Evolutionary conservation across 805 yeast genomes (phyloP).

Genomic region (Grigorovia yakushimaensis): DNA sequence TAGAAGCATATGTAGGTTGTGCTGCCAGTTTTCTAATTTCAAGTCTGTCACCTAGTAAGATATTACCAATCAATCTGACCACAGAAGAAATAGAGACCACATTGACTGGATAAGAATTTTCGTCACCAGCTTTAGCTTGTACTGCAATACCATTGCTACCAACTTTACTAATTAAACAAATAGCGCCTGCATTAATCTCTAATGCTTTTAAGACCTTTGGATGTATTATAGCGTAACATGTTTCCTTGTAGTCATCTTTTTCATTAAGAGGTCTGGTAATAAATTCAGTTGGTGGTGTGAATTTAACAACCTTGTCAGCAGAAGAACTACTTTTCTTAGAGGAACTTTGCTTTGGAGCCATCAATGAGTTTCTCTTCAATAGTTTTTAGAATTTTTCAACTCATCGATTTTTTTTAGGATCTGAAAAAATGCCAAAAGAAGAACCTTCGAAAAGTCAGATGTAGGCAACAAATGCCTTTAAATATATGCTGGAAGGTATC

Average conservation of each 20-base stretch:
- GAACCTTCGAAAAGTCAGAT: background rate
- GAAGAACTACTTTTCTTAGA: conserved; percentile 22
- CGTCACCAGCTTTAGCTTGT: conserved; percentile 32
- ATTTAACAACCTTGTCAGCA: conserved; percentile 17
- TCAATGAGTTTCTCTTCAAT: conserved; percentile 3
- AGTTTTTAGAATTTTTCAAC: background rate
- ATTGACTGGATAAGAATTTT: conserved; percentile 24
- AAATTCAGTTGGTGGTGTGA: conserved; percentile 32
- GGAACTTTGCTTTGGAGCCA: conserved; percentile 24
- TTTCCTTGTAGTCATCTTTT: conserved; percentile 22
- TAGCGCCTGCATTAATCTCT: conserved; percentile 37
- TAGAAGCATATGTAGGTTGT: conserved; percentile 41
- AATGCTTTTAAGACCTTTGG: conserved; percentile 38
- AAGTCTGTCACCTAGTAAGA: conserved; percentile 43
- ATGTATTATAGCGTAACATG: conserved; percentile 33
- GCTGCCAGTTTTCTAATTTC: conserved; percentile 35
- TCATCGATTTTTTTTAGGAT: background rate
- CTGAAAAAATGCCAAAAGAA: background rate
- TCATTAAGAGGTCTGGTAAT: conserved; percentile 31
- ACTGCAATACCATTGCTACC: conserved; percentile 41
- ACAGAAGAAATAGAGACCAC: conserved; percentile 42
- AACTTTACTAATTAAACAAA: conserved; percentile 37
- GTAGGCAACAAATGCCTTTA: no score
- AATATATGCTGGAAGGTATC: no score
- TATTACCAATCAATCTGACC: conserved; percentile 34